Evolutionary conservation across 371 early-diverging fungal species (phyloP).

Genomic region (Mucor velutinosus): DNA sequence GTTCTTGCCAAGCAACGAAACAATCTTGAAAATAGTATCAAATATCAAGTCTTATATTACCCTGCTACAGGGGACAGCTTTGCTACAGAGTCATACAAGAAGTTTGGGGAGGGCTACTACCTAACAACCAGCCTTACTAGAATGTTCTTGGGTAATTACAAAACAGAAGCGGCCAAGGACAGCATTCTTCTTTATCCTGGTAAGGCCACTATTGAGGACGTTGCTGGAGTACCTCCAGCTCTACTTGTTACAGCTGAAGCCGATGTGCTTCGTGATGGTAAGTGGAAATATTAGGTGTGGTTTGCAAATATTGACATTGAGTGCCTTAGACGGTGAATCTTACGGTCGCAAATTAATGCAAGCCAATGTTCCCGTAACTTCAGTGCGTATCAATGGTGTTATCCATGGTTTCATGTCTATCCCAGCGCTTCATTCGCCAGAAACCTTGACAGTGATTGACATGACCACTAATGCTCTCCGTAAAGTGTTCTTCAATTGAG

Average conservation of each 20-base stretch:
- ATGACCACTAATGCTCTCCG: constrained; percentile 2
- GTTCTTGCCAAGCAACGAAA: constrained; percentile 15
- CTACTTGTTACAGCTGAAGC: constrained; percentile 17
- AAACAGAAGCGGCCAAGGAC: background rate
- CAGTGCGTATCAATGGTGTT: constrained; percentile 2
- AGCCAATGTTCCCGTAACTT: constrained; percentile 9
- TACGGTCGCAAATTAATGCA: constrained; percentile 13
- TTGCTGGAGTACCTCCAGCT: constrained; percentile 20
- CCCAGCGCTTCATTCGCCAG: constrained; percentile 1
- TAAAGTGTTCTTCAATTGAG: background rate
- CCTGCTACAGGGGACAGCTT: constrained; percentile 6
- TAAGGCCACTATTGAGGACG: background rate
- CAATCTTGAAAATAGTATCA: constrained; percentile 1
- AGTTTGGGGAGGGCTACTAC: background rate
- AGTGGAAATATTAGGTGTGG: background rate
- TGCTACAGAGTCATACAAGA: constrained; percentile 7
- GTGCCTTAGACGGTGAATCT: constrained; percentile 5
- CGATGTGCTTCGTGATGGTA: constrained; percentile 15
- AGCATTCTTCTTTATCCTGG: background rate
- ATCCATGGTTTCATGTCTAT: constrained; percentile 19
- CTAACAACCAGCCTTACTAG: background rate
- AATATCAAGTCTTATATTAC: constrained; percentile 9
- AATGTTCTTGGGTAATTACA: background rate
- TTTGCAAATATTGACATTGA: background rate
- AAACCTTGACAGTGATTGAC: background rate